Percentiles rank a stretch among this genome's conserved stretches.
phyloP scores from a whole-genome alignment of 345 rosid species.

The Sonneratia alba region DNA sequence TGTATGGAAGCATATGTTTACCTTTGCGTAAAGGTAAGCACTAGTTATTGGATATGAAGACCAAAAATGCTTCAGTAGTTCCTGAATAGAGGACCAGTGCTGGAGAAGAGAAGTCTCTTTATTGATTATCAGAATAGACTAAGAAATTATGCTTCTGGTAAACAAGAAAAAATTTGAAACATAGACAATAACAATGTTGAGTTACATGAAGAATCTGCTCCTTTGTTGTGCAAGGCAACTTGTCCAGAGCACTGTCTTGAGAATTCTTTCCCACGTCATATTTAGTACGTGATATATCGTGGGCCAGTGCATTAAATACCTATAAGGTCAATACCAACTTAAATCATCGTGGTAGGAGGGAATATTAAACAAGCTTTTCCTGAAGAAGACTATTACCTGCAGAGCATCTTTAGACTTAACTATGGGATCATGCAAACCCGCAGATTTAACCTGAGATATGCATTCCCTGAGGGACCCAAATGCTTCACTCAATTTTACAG shows the following conservation, averaged over 20 bases:
- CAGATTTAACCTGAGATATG: slow-evolving; percentile 39
- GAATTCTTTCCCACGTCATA: slow-evolving; percentile 70
- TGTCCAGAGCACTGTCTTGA: slow-evolving; percentile 66
- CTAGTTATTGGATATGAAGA: slow-evolving; percentile 89
- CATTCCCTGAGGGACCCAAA: slow-evolving; percentile 55
- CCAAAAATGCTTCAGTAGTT: slow-evolving; percentile 81
- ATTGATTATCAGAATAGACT: not conserved
- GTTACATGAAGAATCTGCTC: slow-evolving; percentile 72
- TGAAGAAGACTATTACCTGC: slow-evolving; percentile 35
- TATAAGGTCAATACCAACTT: slow-evolving; percentile 20
- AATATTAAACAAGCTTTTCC: not conserved
- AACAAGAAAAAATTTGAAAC: not conserved
- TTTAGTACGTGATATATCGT: slow-evolving; percentile 67
- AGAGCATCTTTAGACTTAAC: slow-evolving; percentile 64
- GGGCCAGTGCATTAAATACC: slow-evolving; percentile 78
- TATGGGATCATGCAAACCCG: slow-evolving; percentile 55
- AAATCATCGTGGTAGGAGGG: not conserved
- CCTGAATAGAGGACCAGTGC: slow-evolving; percentile 77
- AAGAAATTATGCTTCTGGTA: not conserved
- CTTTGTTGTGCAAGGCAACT: slow-evolving; percentile 56
- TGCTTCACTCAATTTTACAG: slow-evolving; percentile 45
- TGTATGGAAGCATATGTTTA: slow-evolving; percentile 15
- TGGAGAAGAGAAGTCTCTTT: slow-evolving; percentile 19
- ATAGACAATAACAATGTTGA: not conserved
- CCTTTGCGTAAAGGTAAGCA: slow-evolving; percentile 62